These are phyloP conservation scores for Pichia thaimueangensis DNA, from an alignment of 805 yeast species.

Conservation along the genomic window DNA sequence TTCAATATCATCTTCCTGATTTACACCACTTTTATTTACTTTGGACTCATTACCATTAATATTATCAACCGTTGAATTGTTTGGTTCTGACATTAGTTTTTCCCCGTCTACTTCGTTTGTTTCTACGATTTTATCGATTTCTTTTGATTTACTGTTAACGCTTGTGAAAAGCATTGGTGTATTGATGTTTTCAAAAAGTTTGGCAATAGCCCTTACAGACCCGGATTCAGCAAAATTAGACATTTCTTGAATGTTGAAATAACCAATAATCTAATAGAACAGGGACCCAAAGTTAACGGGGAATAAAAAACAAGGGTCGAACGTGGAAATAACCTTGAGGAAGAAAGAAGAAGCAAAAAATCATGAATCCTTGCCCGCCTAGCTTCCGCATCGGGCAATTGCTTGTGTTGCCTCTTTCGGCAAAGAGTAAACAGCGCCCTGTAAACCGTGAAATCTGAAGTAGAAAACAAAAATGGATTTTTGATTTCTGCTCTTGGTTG, in stretches of 20 bases:
- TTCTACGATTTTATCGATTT: not conserved
- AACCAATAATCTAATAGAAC: no score
- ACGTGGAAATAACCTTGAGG: no score
- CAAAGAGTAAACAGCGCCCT: conserved; percentile 19
- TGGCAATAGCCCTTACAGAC: conserved; percentile 1
- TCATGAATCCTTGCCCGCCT: no score
- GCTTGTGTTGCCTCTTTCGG: conserved; percentile 16
- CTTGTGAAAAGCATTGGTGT: conserved; percentile 1
- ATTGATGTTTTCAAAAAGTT: conserved; percentile 3
- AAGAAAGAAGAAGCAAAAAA: no score
- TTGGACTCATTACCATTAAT: not conserved
- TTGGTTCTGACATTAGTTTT: not conserved
- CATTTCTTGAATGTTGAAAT: not conserved
- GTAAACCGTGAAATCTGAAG: no score
- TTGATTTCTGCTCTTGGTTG: no score
- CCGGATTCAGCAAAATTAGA: conserved; percentile 6
- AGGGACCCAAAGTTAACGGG: no score
- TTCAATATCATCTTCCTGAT: not conserved
- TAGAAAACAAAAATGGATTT: no score
- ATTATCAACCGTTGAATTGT: not conserved
- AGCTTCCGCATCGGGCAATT: conserved; percentile 7
- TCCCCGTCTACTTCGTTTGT: not conserved
- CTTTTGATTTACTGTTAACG: not conserved
- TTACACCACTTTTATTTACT: not conserved
- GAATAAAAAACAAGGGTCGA: no score